Conservation (phyloP, 495 filamentous ascomycete genomes). For the Daldinia decipiens region DNA sequence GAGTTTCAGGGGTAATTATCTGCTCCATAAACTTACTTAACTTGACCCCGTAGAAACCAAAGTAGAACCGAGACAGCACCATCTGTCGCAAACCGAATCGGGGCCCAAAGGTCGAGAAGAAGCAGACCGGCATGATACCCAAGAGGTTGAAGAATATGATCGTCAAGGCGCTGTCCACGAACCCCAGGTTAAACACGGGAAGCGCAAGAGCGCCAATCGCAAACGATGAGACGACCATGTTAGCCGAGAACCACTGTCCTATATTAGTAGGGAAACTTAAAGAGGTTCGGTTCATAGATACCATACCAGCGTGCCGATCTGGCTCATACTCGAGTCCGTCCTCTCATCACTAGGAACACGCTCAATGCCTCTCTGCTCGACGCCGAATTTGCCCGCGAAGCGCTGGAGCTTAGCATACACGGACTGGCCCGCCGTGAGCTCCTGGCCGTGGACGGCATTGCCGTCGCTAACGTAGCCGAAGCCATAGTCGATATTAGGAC, state of each 20-base stretch:
- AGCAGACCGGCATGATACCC: slow-evolving; percentile 77
- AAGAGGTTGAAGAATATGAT: slow-evolving; percentile 83
- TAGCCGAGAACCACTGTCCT: slow-evolving; percentile 80
- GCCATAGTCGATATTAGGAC: slow-evolving; percentile 45
- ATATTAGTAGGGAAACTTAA: slow-evolving; percentile 14
- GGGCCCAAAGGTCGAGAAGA: slow-evolving; percentile 84
- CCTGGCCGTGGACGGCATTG: slow-evolving; percentile 69
- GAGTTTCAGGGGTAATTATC: not conserved
- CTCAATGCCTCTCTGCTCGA: slow-evolving; percentile 85
- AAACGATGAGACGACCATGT: slow-evolving; percentile 86
- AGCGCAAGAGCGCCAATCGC: slow-evolving; percentile 80
- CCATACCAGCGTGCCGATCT: slow-evolving; percentile 80
- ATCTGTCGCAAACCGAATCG: slow-evolving; percentile 84
- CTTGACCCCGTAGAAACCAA: slow-evolving; percentile 78
- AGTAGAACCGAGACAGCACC: slow-evolving; percentile 85
- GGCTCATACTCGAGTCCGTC: slow-evolving; percentile 70
- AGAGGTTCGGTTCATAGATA: no score
- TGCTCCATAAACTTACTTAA: slow-evolving; percentile 62
- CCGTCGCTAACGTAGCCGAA: slow-evolving; percentile 60
- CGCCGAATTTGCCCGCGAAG: slow-evolving; percentile 71
- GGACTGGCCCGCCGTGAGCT: slow-evolving; percentile 69
- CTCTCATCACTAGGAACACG: slow-evolving; percentile 79
- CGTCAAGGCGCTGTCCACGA: slow-evolving; percentile 79
- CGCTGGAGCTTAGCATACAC: slow-evolving; percentile 74
- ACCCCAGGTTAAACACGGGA: slow-evolving; percentile 74